Base-by-base conservation (phyloP, 331 rosid species). In the Quercus tomentella region DNA sequence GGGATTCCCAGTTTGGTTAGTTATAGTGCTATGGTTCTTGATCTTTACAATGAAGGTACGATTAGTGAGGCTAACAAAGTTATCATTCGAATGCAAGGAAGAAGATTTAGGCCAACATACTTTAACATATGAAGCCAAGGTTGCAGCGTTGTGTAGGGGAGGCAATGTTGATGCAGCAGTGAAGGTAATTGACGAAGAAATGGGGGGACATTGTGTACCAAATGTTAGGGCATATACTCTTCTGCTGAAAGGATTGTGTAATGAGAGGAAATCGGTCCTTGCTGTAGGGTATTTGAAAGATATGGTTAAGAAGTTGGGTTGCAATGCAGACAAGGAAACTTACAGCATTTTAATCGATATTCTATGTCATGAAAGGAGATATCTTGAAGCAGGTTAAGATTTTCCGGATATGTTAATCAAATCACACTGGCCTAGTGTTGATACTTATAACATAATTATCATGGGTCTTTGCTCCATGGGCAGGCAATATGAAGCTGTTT, bases 381-480 rank as follows among this genome's bases (percentile, higher is more conserved):
- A 83, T 84, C 4, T 80, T 0, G 93, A 90, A 77, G 96, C 92
- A 8, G 86, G 92, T 73, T 79, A 60, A 74, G 80, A 87, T 52
- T 28, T 94, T 58, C 93, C 89, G 84, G 76, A 82, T 75, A 94
- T 89, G 97, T 82, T 93, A 58, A 87, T 85, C 56, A 92, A 86
- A 78, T 89, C 96, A 7, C 82, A 83, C 71, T 81, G 89, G 90
- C 92, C 98, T 41, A 77, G 88, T 66, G 84, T 56, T 4, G 25
- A 85, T 30, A 85, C 82, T 61, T 89, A 84, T 83, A 87, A 76
- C 78, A 69, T 60, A 23, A 84, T 94, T 26, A 89, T 89, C 28
- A 77, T 60, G 28, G 97, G 97, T 60, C 92, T 94, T 76, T 94
- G 94, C 68, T 85, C 88, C 37, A 8, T 84, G 52, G 88, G 92